Conservation (phyloP, 176 grass and related monocot genomes). For the Stipa capillata region DNA sequence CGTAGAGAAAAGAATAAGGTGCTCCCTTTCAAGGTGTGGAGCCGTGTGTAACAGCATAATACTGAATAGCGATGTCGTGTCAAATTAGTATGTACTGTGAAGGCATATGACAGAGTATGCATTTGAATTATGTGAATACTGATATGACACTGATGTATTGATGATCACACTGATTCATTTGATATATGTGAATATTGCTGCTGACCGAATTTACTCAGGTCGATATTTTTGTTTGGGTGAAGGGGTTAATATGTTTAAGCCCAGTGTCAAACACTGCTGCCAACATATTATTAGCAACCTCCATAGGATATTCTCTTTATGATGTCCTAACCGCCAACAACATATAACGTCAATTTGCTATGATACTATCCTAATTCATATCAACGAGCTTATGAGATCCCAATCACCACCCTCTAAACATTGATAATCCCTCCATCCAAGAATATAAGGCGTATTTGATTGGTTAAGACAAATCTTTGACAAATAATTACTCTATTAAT, state of each 20-base stretch:
- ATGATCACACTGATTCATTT: not conserved
- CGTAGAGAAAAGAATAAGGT: constrained; percentile 7
- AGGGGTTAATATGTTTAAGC: not conserved
- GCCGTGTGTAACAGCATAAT: not conserved
- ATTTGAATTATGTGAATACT: not conserved
- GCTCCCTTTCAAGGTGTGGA: not conserved
- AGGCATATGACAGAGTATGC: not conserved
- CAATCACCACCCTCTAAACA: not conserved
- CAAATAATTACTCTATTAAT: too few species aligned
- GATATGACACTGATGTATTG: not conserved
- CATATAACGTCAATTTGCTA: not conserved
- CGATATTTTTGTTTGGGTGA: not conserved
- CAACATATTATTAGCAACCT: not conserved
- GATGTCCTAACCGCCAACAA: not conserved
- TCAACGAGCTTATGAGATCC: not conserved
- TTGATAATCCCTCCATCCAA: too few species aligned
- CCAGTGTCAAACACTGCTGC: not conserved
- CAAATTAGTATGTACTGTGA: not conserved
- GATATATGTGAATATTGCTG: not conserved
- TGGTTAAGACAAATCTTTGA: too few species aligned
- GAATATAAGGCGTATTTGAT: too few species aligned
- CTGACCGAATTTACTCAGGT: not conserved
- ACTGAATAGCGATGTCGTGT: not conserved
- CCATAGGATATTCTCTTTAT: not conserved
- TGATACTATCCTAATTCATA: not conserved